A percentile compares a stretch with the other conserved stretches of the same genome.
Evolutionary conservation across 1,284 basidiomycete species (phyloP).

Genomic region (Fomes fomentarius): DNA sequence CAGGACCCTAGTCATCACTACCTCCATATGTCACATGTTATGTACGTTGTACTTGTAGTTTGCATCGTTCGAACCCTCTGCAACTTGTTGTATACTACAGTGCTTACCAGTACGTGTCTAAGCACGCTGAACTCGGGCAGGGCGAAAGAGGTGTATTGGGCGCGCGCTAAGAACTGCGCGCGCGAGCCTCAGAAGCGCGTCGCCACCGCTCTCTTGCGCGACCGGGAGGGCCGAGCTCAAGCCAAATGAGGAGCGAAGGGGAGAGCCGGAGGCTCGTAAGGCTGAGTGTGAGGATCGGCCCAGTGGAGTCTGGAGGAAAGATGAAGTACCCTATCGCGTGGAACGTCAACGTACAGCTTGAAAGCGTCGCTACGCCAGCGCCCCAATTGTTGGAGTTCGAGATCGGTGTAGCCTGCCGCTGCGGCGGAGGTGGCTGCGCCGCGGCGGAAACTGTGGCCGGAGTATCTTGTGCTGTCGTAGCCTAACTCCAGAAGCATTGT

Average conservation of each 20-base stretch:
- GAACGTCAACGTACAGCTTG: conserved; percentile 38
- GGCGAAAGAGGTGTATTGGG: too few relatives aligned
- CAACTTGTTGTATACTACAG: too few relatives aligned
- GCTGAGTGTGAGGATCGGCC: conserved; percentile 24
- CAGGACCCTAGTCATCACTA: too few relatives aligned
- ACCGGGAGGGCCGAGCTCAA: conserved; percentile 14
- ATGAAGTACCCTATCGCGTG: conserved; percentile 26
- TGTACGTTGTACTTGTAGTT: too few relatives aligned
- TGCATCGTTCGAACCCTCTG: too few relatives aligned
- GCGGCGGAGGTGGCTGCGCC: conserved; percentile 31
- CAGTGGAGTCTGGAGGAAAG: conserved; percentile 35
- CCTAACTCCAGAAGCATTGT: conserved; percentile 25
- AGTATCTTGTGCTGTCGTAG: conserved; percentile 30
- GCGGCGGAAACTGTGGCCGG: conserved; percentile 32
- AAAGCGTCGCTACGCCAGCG: conserved; percentile 39
- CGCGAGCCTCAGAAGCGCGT: too few relatives aligned
- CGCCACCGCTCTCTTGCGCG: conserved; percentile 13
- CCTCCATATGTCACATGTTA: too few relatives aligned
- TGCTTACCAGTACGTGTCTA: too few relatives aligned
- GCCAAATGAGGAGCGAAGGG: conserved; percentile 7
- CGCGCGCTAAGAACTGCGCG: too few relatives aligned
- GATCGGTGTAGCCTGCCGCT: conserved; percentile 33
- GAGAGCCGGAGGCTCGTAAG: conserved; percentile 7
- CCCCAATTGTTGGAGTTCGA: conserved; percentile 40
- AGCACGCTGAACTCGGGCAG: too few relatives aligned